Evolutionary conservation across 768 basidiomycete genomes (phyloP), one percentile per base, ranked within the genome.

Genomic region (Agrocybe pediades): DNA sequence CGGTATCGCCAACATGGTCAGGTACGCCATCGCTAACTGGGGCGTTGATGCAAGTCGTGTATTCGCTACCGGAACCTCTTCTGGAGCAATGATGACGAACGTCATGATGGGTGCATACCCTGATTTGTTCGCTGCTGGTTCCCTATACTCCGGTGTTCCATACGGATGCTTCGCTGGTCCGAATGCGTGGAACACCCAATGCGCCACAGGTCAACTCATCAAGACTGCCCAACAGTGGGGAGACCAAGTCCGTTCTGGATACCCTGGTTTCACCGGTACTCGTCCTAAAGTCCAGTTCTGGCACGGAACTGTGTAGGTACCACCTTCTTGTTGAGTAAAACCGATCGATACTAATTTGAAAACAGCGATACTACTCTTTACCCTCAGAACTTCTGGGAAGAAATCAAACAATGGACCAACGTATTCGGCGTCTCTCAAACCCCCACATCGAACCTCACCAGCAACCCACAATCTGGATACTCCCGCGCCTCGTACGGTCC

Each of bases 31-130:
- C 49, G 43, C 66, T 9, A 79, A 71, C 68, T 80, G 69, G 59
- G 72, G 71, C 26, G 77, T 79, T 44, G 74, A 82, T 59, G 24
- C 78, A 9, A 62, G 59, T 21, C 71, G 73, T 27, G 81, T 83
- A 49, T 84, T 77, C 63, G 76, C 75, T 9, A 77, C 77, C n/a
- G 82, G 82, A 11, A 75, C 75, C 5, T 77, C 76, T 4, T 82
- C 80, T 1, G 82, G 82, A 13, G 77, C 76, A 2, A 84, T 84
- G 83, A 84, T 83, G 82, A 82, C 81, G 47, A 81, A 78, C 61
- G 80, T 83, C 26, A 69, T 83, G 26, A 64, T 71, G 46, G 82
- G 78, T 30, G 74, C 77, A n/a, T 82, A 83, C 65, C 82, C 82
- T 8, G 78, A 84, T 49, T 60, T 85, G 41, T 79, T 82, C 71